Evolutionary conservation across 768 basidiomycete genomes (phyloP), one percentile per base, ranked within the genome.

Genomic region (Pulveroboletus sp.): DNA sequence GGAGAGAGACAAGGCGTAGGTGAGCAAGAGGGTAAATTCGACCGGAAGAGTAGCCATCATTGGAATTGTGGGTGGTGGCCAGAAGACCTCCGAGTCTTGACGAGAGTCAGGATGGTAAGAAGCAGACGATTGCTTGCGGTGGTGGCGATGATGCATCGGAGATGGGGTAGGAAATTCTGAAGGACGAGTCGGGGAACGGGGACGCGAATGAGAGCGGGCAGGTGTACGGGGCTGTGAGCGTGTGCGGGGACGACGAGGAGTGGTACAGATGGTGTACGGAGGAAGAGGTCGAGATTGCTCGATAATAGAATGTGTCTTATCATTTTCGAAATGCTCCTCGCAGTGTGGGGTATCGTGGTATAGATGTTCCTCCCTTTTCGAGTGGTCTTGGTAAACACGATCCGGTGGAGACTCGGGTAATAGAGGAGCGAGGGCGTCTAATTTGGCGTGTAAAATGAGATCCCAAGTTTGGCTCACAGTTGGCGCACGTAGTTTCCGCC

Each of bases 11-110:
- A 91, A 80, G 19, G 86, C 82, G 69, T 93, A 93, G 38, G 68
- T 68, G 67, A 85, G 86, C 57, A 92, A 77, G 46, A 89, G 79
- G 54, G 85, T 86, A 51, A 92, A 89, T 68, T 93, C 89, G 41
- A 82, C 76, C 13, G 88, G 89, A 47, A 92, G 80, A 5, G 85
- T 83, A 46, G 82, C 78, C 9, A 87, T 89, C 45, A 92, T 76
- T 4, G 82, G 70, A n/a, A 77, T 66, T 56, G 59, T 47, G n/a
- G 51, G 47, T 16, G 53, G 57, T 9, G 52, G 32, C 17, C 47
- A 13, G 34, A 27, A 56, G 17, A 44, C 23, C 22, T 49, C 42
- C 8, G 58, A 22, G 38, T 59, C 51, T 38, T 50, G 49, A 24
- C 32, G 34, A 2, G 43, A 16, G 3, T 64, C 62, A 4, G 54